Base-by-base conservation (phyloP, 1,284 basidiomycete species). In the Boletus semigastroideus region DNA sequence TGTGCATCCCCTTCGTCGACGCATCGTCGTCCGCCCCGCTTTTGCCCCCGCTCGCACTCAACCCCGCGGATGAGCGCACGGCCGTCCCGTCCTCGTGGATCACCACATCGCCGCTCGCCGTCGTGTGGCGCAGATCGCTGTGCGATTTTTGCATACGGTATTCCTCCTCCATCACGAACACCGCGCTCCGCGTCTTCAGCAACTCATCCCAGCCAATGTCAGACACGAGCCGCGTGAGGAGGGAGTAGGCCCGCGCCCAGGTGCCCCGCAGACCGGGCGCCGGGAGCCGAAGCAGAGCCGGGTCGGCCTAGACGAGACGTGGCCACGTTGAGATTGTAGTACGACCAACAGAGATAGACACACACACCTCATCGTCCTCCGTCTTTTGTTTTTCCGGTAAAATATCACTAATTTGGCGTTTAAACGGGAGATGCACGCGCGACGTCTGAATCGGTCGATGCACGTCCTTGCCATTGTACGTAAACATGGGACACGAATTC, bases 101-200 rank as follows among this genome's bases (percentile, higher is more conserved):
- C 31, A 80, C 74, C 4, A 65, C 63, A 7, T 68, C 62, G 11
- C 34, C 42, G 14, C 31, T 43, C 36, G 52, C 48, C 5, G 40
- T 39, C 28, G 68, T 62, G 43, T 71, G 64, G 38, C 75, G 76
- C 28, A 82, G 70, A 36, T 89, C 84, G 2, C 63, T 70, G n/a
- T 87, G 82, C 4, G 84, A 84, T 64, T 90, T 90, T 71, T 90
- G 86, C 84, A 82, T 89, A 28, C 97, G 80, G 69, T 99, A 99
- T 71, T 99, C 96, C 69, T 99, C 96, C 71, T 99, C 96, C 96
- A 99, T 99, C 36, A 99, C 97, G 72, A 99, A 99, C 11, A 99
- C 96, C 43, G 79, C 75, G 69, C 91, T 94, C 78, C 96, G 86
- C 28, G 90, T 91, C 75, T 94, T 94, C 52, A 99, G 80, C 14